Conservation (phyloP, 306 rosid species). For the Cucumis melo region DNA sequence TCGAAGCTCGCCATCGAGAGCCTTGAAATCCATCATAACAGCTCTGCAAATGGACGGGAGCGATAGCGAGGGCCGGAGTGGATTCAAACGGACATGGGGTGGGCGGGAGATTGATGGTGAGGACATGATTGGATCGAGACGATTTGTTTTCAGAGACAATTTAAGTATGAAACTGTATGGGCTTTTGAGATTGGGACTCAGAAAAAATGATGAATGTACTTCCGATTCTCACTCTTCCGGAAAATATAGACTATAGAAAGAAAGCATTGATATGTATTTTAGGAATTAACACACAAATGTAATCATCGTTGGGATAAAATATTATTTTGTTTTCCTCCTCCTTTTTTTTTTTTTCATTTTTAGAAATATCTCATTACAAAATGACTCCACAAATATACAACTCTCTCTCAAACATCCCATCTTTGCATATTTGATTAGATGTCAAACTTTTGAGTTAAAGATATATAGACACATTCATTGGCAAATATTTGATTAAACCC, state of each 20-base stretch:
- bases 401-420: no score
- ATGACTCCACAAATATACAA: no score
- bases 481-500: no score
- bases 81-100: conserved; percentile 29
- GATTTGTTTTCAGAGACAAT: conserved; percentile 40
- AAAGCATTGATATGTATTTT: background rate
- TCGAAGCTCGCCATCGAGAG: conserved; percentile 75
- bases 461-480: no score
- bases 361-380: no score
- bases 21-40: conserved; percentile 61
- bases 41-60: conserved; percentile 47
- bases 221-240: conserved; percentile 11
- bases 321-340: no score
- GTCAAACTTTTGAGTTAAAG: no score
- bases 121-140: conserved; percentile 17
- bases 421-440: no score
- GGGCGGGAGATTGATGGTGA: conserved; percentile 6
- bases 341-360: no score
- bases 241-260: no score
- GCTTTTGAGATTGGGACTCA: conserved; percentile 55
- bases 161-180: conserved; percentile 66
- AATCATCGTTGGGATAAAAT: background rate
- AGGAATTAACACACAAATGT: background rate
- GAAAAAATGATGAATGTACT: conserved; percentile 41
- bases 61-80: conserved; percentile 15